Conservation (phyloP, 23 red algal genomes). For the Gracilaria domingensis region DNA sequence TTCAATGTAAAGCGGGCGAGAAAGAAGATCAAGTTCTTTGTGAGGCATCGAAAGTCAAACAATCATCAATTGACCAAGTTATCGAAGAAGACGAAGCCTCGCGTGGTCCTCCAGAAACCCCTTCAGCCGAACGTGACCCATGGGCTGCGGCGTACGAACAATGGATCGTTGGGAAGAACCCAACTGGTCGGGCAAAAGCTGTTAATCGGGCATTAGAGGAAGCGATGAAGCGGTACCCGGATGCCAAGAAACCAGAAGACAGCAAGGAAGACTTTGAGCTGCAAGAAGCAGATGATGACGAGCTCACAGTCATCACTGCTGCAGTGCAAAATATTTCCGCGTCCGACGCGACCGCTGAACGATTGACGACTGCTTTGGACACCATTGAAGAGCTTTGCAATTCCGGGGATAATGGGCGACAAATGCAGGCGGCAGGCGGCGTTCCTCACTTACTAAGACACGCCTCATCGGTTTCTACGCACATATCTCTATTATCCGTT, state of each 20-base stretch:
- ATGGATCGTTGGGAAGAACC: slow-evolving; percentile 20
- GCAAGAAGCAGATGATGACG: slow-evolving; percentile 28
- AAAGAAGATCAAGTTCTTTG: slow-evolving; percentile 37
- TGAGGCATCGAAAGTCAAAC: slow-evolving; percentile 34
- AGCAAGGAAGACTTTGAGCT: neutral
- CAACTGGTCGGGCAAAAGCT: neutral
- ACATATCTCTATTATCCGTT: slow-evolving; percentile 22
- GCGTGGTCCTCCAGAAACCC: neutral
- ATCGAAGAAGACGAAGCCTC: slow-evolving; percentile 44
- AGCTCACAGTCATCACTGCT: slow-evolving; percentile 31
- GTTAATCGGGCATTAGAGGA: slow-evolving; percentile 14
- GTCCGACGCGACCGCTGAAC: neutral
- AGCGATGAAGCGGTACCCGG: slow-evolving; percentile 33
- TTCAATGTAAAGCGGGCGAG: neutral
- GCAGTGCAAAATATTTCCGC: neutral
- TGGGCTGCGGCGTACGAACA: slow-evolving; percentile 52
- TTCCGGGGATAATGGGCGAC: slow-evolving; percentile 59
- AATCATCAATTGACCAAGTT: slow-evolving; percentile 32
- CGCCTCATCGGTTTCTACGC: neutral
- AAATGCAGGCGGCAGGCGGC: slow-evolving; percentile 50
- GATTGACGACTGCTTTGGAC: slow-evolving; percentile 12
- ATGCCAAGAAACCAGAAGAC: neutral
- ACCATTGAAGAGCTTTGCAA: slow-evolving; percentile 53
- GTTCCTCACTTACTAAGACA: slow-evolving; percentile 41
- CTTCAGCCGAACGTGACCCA: slow-evolving; percentile 11